Base-by-base conservation (phyloP, 495 filamentous ascomycete species). In the Terfezia boudieri region DNA sequence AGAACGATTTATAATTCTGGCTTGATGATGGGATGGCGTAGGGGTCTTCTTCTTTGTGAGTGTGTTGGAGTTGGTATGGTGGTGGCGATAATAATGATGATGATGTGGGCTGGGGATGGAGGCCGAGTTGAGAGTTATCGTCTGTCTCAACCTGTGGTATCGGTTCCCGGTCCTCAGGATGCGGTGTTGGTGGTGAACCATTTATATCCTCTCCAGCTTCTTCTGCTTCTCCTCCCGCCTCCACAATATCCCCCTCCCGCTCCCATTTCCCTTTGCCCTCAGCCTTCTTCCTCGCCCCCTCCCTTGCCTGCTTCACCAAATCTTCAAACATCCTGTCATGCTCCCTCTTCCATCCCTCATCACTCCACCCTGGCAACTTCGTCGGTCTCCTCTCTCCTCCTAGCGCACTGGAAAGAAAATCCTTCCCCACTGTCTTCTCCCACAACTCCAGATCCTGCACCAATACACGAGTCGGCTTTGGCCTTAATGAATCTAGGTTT, bases 401-500 rank as follows among this genome's bases (percentile, higher is more conserved):
- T 54, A 7, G 52, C 9, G 43, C 43, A 3, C 20, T 48, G 4
- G 14, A 48, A n/a, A 48, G 6, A 14, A 14, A 48, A 12, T 16
- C n/a, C 26, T 67, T 14, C 78, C 41, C 73, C 56, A 89, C 77
- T 0, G 82, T 88, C 36, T 74, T 70, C 61, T 98, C 90, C 88
- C 90, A 95, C 2, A 74, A 61, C 23, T 87, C 81, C 16, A 98
- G 63, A 54, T 94, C 89, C 7, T 73, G 74, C 35, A 90, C 63
- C 8, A 98, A 62, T 50, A 89, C 80, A 4, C 69, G 65, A 59
- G 84, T 85, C 6, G 72, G 68, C 61, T 82, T 81, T 1, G 84
- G 86, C 4, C 67, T 69, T 53, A 73, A 75, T 2, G 86, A 81
- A 65, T 99, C 90, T 67, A 85, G 89, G 59, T 96, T 96, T 12